Conservation (phyloP, 2,329 filamentous ascomycete species). For the Aspergillus luchuensis region DNA sequence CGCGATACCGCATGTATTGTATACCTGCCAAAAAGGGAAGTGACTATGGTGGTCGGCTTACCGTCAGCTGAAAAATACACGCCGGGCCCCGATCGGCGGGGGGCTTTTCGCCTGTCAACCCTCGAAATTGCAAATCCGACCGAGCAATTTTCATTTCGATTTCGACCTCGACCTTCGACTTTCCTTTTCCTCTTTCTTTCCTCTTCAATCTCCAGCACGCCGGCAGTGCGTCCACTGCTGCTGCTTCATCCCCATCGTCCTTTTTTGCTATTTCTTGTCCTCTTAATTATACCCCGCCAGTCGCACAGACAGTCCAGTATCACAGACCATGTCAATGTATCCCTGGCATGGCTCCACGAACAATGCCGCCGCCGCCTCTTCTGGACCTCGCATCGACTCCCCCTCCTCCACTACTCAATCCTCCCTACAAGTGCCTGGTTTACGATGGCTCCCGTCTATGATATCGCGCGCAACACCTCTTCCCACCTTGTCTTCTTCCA, state of each 20-base stretch:
- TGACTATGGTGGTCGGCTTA: slow-evolving; percentile 7
- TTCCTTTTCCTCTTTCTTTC: not conserved
- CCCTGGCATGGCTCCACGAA: slow-evolving; percentile 20
- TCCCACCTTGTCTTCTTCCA: slow-evolving; percentile 22
- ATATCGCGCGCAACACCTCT: slow-evolving; percentile 22
- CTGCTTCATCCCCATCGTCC: not conserved
- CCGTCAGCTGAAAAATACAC: slow-evolving; percentile 7
- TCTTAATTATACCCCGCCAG: not conserved
- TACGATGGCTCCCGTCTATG: slow-evolving; percentile 31
- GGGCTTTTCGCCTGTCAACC: not conserved
- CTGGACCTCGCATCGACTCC: slow-evolving; percentile 16
- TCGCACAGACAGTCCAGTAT: not conserved
- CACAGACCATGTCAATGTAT: slow-evolving; percentile 19
- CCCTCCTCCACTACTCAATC: slow-evolving; percentile 17
- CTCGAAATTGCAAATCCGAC: slow-evolving; percentile 23
- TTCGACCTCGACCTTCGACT: not conserved
- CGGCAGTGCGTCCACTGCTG: not conserved
- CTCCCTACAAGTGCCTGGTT: slow-evolving; percentile 26
- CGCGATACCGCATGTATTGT: not conserved
- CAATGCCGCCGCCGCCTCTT: slow-evolving; percentile 5
- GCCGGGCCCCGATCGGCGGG: not conserved
- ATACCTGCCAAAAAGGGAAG: not conserved
- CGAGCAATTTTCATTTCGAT: slow-evolving; percentile 17
- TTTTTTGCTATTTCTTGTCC: not conserved
- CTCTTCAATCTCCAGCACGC: not conserved